Evolutionary conservation across 257 asterid species (phyloP), one percentile per base, ranked within the genome.

Genomic region (Salvia splendens): DNA sequence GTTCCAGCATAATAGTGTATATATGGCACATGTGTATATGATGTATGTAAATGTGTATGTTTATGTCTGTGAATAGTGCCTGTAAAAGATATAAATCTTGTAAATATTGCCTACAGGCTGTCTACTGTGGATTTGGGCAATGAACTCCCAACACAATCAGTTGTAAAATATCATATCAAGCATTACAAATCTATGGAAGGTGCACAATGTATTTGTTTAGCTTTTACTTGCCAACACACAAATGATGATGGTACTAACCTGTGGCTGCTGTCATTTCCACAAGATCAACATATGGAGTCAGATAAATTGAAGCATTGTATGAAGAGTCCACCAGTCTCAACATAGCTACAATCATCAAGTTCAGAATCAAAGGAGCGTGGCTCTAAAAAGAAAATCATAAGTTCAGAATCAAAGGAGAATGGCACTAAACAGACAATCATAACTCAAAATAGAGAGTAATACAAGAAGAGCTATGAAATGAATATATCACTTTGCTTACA

Each of bases 41-140:
- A 32, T 12, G 64, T 65, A n/a, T 45, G 61, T 72, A 64, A 55
- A 64, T 72, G 3, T 48, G n/a, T n/a, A n/a, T n/a, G 42, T 24
- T 17, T 36, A 38, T 49, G 68, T 55, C 58, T 14, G 17, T 28
- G 6, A 59, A 60, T 46, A 4, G 54, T 17, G 24, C 41, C 48
- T 61, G 66, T 42, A 12, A n/a, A 36, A 20, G 45, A 32, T 16
- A 38, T 11, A 30, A 12, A 8, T 12, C 53, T 30, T 62, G 71
- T 72, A 55, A 54, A 45, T 61, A 33, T 47, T 11, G 43, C 57
- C 54, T 64, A 45, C 40, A 47, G n/a, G 8, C 36, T 24, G 40
- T 45, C 38, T 57, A 46, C 63, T 46, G 7, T 30, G 47, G 15
- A 41, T 56, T 6, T 57, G 72, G 47, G 5, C 6, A 7, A 65